Base-by-base conservation (phyloP, 2,329 filamentous ascomycete species). In the Venturia nashicola region DNA sequence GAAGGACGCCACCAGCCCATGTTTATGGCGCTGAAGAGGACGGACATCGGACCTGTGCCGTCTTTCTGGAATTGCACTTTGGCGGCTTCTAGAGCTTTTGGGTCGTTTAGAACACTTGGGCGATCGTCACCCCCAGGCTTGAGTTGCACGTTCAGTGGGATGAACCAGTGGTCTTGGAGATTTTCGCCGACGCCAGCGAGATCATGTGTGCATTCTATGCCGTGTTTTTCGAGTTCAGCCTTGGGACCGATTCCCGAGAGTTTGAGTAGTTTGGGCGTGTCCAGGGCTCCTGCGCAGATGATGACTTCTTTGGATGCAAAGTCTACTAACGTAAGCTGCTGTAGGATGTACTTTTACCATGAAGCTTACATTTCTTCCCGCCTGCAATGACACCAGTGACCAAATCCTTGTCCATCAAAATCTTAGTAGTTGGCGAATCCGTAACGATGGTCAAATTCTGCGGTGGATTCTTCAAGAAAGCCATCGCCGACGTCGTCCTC, bases 211-310 rank as follows among this genome's bases (percentile, higher is more conserved):
- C 79, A 70, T 0, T 75, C 69, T 62, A 82, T 79, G 3, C 74
- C 70, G 51, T 76, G 76, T 14, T 72, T 65, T 42, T 72, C 65
- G 3, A 82, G 75, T 48, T 81, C 73, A 0, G 71, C 65, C 67
- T 78, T 77, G 55, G 83, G 82, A 36, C 83, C 83, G 54, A 86
- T 74, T 44, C 83, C 83, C 3, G 82, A 84, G 67, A 82, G 78
- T 64, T 84, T 76, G 74, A 86, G 78, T 55, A 86, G 78, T 39
- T 72, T 71, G 1, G 77, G 77, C 1, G 71, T 72, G 42, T 77
- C 72, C 5, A 78, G 67, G 6, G 74, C 69, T 18, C 77, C 77
- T 16, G 72, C 69, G 16, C 68, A 74, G 9, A 79, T 65, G 54
- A 79, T 73, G 44, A 78, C 71, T 64, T 78, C 76, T 57, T 75